A percentile compares a stretch with the other conserved stretches of the same genome.
phyloP scores from a whole-genome alignment of 2,329 filamentous ascomycete species.

The Xylaria sp. region DNA sequence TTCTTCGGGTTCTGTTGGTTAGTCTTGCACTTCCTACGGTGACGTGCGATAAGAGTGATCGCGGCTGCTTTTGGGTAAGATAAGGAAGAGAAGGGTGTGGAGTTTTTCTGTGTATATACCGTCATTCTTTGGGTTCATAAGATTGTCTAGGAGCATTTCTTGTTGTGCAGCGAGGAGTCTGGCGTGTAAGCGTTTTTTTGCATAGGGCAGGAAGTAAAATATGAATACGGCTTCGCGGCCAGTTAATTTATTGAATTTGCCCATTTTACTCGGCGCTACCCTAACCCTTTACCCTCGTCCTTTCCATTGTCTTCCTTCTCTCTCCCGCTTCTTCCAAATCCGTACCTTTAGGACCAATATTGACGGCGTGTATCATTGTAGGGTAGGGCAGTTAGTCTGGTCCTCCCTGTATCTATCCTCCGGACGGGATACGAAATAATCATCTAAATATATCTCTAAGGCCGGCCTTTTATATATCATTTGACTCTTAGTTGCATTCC shows the following conservation, averaged over 20 bases:
- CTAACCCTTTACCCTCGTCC: not conserved
- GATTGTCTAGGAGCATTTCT: slow-evolving; percentile 25
- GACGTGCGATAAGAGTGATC: slow-evolving; percentile 42
- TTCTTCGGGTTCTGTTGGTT: slow-evolving; percentile 95
- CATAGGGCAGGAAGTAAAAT: slow-evolving; percentile 27
- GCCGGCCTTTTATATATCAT: not conserved
- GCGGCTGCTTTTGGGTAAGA: not conserved
- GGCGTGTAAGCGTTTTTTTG: slow-evolving; percentile 31
- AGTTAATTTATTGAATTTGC: slow-evolving; percentile 1
- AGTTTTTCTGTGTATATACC: slow-evolving; percentile 9
- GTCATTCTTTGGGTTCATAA: slow-evolving; percentile 18
- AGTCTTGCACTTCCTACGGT: slow-evolving; percentile 85
- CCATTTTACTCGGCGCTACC: not conserved
- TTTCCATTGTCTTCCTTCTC: not conserved
- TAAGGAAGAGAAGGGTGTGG: slow-evolving; percentile 30
- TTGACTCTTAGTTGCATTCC: too few relatives aligned
- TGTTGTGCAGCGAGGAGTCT: slow-evolving; percentile 37
- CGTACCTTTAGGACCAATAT: not conserved
- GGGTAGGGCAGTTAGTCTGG: not conserved
- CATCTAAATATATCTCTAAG: not conserved
- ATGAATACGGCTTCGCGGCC: slow-evolving; percentile 16
- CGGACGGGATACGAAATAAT: not conserved
- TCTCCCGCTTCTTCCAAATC: not conserved
- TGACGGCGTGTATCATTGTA: not conserved
- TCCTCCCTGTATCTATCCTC: not conserved